Conservation (phyloP, 768 basidiomycete species). For the Neoboletus subvelutipes region DNA sequence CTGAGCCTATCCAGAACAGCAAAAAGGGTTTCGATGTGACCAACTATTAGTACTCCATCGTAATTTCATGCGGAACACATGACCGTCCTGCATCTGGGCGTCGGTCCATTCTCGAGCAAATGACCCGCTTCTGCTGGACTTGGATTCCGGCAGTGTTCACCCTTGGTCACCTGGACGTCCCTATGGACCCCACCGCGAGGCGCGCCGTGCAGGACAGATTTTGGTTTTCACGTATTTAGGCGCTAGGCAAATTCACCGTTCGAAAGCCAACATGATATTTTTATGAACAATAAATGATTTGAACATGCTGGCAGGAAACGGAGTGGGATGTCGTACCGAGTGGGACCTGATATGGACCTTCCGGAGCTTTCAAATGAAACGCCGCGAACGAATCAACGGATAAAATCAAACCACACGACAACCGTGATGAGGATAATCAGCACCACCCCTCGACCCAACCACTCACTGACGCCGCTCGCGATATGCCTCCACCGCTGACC, state of each 20-base stretch:
- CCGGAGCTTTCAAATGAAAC: slow-evolving; percentile 11
- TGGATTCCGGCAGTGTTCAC: not conserved
- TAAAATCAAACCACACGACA: slow-evolving; percentile 14
- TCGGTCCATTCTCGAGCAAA: not conserved
- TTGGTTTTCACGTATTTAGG: not conserved
- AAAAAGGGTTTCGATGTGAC: not conserved
- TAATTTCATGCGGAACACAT: not conserved
- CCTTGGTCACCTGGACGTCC: not conserved
- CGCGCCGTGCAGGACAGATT: not conserved
- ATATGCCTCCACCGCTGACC: slow-evolving; percentile 14
- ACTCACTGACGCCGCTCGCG: not conserved
- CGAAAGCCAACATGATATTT: not conserved
- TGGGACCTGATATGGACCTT: not conserved
- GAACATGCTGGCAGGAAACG: not conserved
- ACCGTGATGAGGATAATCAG: slow-evolving; percentile 1
- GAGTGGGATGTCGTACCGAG: not conserved
- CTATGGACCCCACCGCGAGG: not conserved
- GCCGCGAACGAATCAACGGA: slow-evolving; percentile 10
- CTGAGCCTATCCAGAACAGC: not conserved
- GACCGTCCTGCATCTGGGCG: not conserved
- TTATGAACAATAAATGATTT: not conserved
- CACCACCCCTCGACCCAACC: not conserved
- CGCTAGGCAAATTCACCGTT: not conserved
- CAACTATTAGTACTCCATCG: not conserved
- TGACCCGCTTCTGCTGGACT: not conserved